These are phyloP conservation scores for Entomortierella beljakovae DNA, from an alignment of 192 early-diverging fungal species.

Conservation along the genomic window DNA sequence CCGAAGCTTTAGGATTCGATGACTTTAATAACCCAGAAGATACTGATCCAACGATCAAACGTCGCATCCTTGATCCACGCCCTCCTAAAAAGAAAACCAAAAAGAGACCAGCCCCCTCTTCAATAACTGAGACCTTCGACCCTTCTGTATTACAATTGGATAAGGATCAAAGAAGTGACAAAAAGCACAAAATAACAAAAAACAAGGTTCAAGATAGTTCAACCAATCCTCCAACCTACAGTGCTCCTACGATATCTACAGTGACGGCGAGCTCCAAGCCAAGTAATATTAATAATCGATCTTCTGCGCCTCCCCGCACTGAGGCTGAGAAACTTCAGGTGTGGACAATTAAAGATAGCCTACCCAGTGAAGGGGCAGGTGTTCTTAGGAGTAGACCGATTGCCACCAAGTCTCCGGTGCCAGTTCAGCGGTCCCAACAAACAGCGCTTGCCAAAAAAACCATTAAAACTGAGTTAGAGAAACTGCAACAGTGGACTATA, in stretches of 20 bases:
- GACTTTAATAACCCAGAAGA: background rate
- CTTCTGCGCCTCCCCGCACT: background rate
- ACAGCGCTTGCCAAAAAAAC: no score
- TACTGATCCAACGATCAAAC: background rate
- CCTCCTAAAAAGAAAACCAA: background rate
- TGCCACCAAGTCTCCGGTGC: no score
- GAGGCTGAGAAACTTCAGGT: constrained; percentile 4
- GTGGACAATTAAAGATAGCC: constrained; percentile 13
- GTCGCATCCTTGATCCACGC: background rate
- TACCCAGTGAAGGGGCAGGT: background rate
- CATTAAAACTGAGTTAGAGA: no score
- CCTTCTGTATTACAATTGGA: background rate
- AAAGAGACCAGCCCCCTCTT: background rate
- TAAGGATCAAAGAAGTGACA: background rate
- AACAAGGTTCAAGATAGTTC: background rate
- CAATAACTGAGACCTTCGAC: background rate
- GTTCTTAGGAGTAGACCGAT: no score
- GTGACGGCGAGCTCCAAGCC: background rate
- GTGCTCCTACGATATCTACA: background rate
- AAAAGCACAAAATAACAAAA: background rate
- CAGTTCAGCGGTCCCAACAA: no score
- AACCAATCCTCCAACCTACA: background rate
- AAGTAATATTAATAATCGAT: no score
- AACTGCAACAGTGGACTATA: no score
- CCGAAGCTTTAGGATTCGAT: background rate